A percentile compares a stretch with the other conserved stretches of the same genome.
Evolutionary conservation across 2,329 filamentous ascomycete genomes (phyloP).

Genomic region (Lasiodiplodia hormozganensis): DNA sequence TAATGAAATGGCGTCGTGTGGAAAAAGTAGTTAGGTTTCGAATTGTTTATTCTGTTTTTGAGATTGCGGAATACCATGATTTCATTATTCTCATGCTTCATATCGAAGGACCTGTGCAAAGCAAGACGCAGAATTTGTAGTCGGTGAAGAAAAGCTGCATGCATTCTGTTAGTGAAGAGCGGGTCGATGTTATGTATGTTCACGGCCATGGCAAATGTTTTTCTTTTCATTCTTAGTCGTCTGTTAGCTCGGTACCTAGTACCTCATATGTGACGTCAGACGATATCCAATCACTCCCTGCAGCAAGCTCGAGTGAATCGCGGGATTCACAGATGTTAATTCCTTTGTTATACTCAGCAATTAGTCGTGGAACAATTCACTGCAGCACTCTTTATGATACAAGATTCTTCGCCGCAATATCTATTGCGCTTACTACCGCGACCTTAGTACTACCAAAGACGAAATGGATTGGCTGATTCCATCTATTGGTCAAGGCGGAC

Average conservation of each 20-base stretch:
- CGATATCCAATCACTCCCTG: not conserved
- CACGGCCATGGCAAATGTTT: not conserved
- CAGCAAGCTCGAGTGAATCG: not conserved
- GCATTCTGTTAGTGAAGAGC: too few relatives aligned
- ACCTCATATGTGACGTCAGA: not conserved
- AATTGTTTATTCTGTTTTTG: not conserved
- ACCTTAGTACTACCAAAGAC: constrained; percentile 21
- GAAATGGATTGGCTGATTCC: constrained; percentile 6
- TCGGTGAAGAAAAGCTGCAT: too few relatives aligned
- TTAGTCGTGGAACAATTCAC: constrained; percentile 2
- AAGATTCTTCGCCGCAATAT: constrained; percentile 21
- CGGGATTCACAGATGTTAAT: not conserved
- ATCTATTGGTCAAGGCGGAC: constrained; percentile 32
- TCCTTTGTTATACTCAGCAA: not conserved
- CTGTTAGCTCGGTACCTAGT: not conserved
- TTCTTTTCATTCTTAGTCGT: not conserved
- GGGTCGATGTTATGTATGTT: not conserved
- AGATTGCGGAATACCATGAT: constrained; percentile 24
- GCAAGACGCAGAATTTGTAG: not conserved
- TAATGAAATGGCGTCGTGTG: not conserved
- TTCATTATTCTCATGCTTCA: not conserved
- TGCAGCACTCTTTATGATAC: constrained; percentile 24
- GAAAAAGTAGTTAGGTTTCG: constrained; percentile 10
- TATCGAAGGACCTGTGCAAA: not conserved
- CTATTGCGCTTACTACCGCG: constrained; percentile 22